Evolutionary conservation across 352 stramenopile species (phyloP), one percentile per base, ranked within the genome.

Genomic region (Lagenidium sp.): DNA sequence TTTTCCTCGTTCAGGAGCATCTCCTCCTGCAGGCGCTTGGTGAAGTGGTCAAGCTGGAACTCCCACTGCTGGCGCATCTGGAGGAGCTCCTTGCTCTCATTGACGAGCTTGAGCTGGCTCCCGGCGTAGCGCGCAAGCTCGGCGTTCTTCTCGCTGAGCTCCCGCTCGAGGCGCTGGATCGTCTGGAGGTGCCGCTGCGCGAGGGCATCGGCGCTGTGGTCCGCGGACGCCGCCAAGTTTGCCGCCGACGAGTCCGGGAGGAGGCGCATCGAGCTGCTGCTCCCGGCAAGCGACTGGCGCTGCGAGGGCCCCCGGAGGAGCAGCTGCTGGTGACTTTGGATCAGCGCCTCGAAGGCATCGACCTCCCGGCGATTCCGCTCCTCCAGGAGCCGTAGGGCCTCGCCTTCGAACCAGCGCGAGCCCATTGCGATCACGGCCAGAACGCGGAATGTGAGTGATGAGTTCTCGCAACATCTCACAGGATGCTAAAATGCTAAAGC

Each of bases 51-150:
- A 12, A 87, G 48, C 53, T 84, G 60, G 29, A 49, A 44, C 53
- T 73, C 61, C 68, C 71, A 85, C 6, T 79, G 55, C 44, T 82
- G 57, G 28, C 71, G 68, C 36, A 72, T 67, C 41, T 85, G 71
- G 26, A 85, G 40, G 21, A 87, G 56, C 57, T 77, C 64, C 51
- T 92, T 84, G 59, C 71, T 87, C 41, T 87, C 73, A 29, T 60
- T 73, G 47, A 85, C 68, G 11, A 88, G 58, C 41, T 68, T 57
- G 39, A 85, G 50, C 43, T 89, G 72, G 31, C 81, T 67, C 7
- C 75, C 72, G 0, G 65, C 62, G 20, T 77, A 79, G 4, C 19
- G 46, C 22, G 67, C 71, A 4, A 85, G 44, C 41, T 77, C 60
- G 26, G 67, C 72, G 45, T 81, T 86, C 42, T 79, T 82, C 1